Base-by-base conservation (phyloP, 805 yeast species). In the Blastobotrys terrestris region DNA sequence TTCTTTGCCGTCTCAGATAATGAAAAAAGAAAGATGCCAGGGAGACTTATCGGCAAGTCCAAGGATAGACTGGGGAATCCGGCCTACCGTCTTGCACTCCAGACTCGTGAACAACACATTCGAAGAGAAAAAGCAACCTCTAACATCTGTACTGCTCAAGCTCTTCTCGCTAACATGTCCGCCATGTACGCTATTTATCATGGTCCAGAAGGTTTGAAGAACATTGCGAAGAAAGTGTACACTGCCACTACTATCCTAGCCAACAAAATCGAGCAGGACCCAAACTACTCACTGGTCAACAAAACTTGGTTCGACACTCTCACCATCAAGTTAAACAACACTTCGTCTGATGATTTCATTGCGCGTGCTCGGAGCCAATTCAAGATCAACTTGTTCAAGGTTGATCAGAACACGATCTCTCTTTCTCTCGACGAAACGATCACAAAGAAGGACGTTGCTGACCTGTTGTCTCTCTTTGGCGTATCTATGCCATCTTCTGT, bases 41-140 rank as follows among this genome's bases (percentile, higher is more conserved):
- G 99, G 44, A 80, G 99, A 73, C 79, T 94, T 52, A 91, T 94
- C 52, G 99, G 99, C 65, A 82, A 87, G 42, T 83, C 96, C 41
- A 88, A 87, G 67, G 99, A 92, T 68, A 79, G 98, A 64, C 74
- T 91, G 50, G 97, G 97, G 18, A 82, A 86, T 59, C 80, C 78
- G n/a, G 98, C 97, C 2, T 77, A 85, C 56, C 81, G 99, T 68
- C 77, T 94, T 61, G 98, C 99, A 2, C 77, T 94, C 60, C 99
- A 94, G 75, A 94, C 99, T 3, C 85, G 99, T 72, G 99, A 94
- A 70, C 99, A 94, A 69, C 99, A 94, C 69, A 94, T 94, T 66
- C 87, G 91, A 70, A 81, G 99, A 69, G 99, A 94, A 68, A 91
- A 87, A 72, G 99, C 99, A 14, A 94, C 99, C 16, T 89, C 97